A percentile compares a stretch with the other conserved stretches of the same genome.
These are phyloP conservation scores for Botrytis sinoallii DNA, from an alignment of 2,329 filamentous ascomycete genomes.

Conservation along the genomic window DNA sequence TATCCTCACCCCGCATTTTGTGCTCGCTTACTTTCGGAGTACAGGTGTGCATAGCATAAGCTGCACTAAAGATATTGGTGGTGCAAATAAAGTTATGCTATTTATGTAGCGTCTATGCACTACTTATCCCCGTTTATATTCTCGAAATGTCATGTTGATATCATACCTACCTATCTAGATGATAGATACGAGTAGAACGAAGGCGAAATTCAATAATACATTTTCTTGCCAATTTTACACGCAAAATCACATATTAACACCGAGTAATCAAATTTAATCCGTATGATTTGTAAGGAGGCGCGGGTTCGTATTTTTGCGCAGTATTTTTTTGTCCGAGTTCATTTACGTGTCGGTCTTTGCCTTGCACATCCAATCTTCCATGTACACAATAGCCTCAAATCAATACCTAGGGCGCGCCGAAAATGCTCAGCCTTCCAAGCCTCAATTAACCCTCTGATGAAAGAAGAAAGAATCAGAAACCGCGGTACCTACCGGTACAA, in stretches of 20 bases:
- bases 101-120: conserved; percentile 1
- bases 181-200: not conserved
- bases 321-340: not conserved
- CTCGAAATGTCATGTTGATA: not conserved
- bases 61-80: not conserved
- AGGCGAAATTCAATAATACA: not conserved
- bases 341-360: no score
- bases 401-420: not conserved
- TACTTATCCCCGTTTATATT: not conserved
- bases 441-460: not conserved
- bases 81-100: conserved; percentile 17
- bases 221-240: not conserved
- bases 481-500: not conserved
- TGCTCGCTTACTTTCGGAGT: not conserved
- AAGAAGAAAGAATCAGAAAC: not conserved
- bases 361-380: not conserved
- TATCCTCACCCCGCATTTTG: conserved; percentile 3
- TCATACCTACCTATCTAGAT: not conserved
- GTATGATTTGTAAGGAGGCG: not conserved
- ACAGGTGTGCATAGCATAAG: not conserved
- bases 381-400: not conserved
- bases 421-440: not conserved
- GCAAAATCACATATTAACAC: not conserved
- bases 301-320: not conserved
- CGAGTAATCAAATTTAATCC: not conserved